These are phyloP conservation scores for Butyriboletus appendiculatus DNA, from an alignment of 1,284 basidiomycete genomes.

Conservation along the genomic window DNA sequence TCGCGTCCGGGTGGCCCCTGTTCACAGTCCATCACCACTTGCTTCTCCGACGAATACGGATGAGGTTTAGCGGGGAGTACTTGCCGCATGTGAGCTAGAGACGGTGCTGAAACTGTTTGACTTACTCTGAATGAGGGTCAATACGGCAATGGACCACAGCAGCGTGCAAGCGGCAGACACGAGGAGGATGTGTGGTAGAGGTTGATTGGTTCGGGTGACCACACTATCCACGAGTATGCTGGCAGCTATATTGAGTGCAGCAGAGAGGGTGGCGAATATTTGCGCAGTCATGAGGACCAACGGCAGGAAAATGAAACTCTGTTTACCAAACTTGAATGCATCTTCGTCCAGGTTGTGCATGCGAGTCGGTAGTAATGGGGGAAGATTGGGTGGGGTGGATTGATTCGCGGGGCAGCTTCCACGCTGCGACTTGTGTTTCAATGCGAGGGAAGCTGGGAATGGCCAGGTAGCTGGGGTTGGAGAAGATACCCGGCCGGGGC, in stretches of 20 bases:
- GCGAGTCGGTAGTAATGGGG: slow-evolving; percentile 1
- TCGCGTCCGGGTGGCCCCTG: neutral
- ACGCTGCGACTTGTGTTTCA: slow-evolving; percentile 4
- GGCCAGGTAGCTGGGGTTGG: slow-evolving; percentile 37
- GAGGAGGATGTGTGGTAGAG: slow-evolving; percentile 14
- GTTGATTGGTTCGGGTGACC: neutral
- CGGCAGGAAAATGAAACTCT: neutral
- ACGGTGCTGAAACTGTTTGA: neutral
- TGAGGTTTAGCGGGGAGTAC: slow-evolving; percentile 20
- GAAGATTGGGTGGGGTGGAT: neutral
- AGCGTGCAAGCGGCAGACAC: slow-evolving; percentile 21
- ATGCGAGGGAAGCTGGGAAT: slow-evolving; percentile 32
- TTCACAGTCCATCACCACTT: neutral
- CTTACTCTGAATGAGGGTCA: slow-evolving; percentile 29
- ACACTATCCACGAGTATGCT: slow-evolving; percentile 4
- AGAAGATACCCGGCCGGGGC: slow-evolving; percentile 24
- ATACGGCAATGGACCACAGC: slow-evolving; percentile 26
- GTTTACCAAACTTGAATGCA: neutral
- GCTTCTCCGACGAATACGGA: slow-evolving; percentile 10
- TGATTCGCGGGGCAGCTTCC: neutral
- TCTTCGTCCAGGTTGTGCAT: neutral
- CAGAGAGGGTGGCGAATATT: slow-evolving; percentile 24
- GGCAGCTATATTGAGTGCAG: slow-evolving; percentile 24
- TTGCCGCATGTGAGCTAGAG: slow-evolving; percentile 12
- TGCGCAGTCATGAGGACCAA: slow-evolving; percentile 26